These are phyloP conservation scores for Furcasterigmium sp. DNA, from an alignment of 2,329 filamentous ascomycete genomes.

Conservation along the genomic window DNA sequence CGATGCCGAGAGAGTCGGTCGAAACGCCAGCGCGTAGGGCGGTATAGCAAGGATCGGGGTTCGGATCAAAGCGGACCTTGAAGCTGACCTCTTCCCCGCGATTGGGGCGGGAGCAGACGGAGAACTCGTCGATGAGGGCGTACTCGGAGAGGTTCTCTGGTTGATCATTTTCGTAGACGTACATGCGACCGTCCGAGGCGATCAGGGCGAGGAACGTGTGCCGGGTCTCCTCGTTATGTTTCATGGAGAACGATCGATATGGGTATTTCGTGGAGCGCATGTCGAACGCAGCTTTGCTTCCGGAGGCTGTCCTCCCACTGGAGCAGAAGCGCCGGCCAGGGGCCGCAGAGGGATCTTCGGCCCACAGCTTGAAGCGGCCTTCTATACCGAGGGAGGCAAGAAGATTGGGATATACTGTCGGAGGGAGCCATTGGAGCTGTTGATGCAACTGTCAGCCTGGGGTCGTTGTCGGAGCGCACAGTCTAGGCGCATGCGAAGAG, in stretches of 20 bases:
- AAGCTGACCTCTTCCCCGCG: conserved; percentile 86
- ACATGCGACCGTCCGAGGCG: conserved; percentile 73
- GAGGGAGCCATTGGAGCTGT: conserved; percentile 89
- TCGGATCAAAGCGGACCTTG: conserved; percentile 81
- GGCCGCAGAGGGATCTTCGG: conserved; percentile 78
- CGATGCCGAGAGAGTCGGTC: conserved; percentile 70
- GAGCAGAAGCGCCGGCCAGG: conserved; percentile 76
- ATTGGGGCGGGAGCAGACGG: conserved; percentile 63
- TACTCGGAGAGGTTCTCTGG: conserved; percentile 77
- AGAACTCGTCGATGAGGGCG: conserved; percentile 69
- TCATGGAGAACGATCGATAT: conserved; percentile 81
- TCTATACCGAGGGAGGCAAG: conserved; percentile 86
- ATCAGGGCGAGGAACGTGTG: conserved; percentile 85
- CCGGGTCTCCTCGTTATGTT: conserved; percentile 69
- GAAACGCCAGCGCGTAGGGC: conserved; percentile 78
- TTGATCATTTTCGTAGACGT: conserved; percentile 79
- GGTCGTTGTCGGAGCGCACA: neutral
- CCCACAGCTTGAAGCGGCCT: conserved; percentile 87
- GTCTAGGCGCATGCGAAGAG: conserved; percentile 1
- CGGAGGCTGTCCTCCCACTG: conserved; percentile 36
- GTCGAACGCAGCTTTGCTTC: conserved; percentile 47
- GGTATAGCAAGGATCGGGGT: conserved; percentile 72
- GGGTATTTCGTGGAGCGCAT: conserved; percentile 55
- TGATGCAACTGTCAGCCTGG: conserved; percentile 6
- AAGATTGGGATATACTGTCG: conserved; percentile 79